phyloP scores from a whole-genome alignment of 1,284 basidiomycete genomes.

The Austroboletus rostrupii region DNA sequence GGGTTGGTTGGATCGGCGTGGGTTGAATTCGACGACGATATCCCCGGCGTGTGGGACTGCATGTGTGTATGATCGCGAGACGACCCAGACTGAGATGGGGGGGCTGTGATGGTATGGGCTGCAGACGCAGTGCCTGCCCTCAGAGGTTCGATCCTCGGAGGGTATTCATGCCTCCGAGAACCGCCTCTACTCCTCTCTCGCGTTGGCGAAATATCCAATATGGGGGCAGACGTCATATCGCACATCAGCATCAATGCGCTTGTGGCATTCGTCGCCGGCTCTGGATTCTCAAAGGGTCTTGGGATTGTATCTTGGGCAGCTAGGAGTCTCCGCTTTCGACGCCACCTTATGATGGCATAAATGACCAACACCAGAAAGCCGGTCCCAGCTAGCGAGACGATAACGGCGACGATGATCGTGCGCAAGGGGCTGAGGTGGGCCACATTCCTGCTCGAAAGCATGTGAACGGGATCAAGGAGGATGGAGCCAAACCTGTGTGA shows the following conservation, averaged over 20 bases:
- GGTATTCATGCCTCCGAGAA: not conserved
- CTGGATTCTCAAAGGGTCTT: constrained; percentile 21
- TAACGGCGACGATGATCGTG: constrained; percentile 17
- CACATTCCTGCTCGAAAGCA: not conserved
- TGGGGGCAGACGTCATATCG: not conserved
- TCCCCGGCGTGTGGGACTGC: constrained; percentile 3
- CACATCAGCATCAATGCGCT: not conserved
- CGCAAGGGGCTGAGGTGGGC: not conserved
- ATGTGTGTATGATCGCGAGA: not conserved
- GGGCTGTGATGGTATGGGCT: not conserved
- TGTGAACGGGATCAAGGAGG: constrained; percentile 5
- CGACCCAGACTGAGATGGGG: not conserved
- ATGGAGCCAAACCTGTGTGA: not conserved
- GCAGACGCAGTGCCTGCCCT: not conserved
- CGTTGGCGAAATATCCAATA: constrained; percentile 1
- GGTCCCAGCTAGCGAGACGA: constrained; percentile 20
- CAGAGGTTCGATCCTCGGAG: not conserved
- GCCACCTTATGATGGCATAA: constrained; percentile 10
- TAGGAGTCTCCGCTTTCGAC: constrained; percentile 9
- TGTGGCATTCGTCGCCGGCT: constrained; percentile 8
- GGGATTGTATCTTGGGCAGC: constrained; percentile 24
- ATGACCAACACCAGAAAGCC: constrained; percentile 12
- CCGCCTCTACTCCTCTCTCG: not conserved
- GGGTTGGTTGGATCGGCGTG: not conserved
- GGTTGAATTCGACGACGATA: not conserved